Base-by-base conservation (phyloP, 306 rosid species). In the Potentilla sterilis region DNA sequence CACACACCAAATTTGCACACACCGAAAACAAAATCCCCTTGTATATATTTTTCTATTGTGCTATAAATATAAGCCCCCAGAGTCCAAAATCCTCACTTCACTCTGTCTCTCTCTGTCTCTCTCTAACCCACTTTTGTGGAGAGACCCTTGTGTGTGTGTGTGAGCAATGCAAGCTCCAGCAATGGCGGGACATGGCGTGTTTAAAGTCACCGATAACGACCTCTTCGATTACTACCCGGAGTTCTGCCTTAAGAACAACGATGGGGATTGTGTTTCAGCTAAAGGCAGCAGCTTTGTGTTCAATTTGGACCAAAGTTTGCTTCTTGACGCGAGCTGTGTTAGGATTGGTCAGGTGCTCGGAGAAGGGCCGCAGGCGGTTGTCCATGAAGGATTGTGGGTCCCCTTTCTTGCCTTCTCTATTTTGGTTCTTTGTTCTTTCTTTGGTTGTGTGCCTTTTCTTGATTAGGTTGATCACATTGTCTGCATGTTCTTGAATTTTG, bases 321-420 rank as follows among this genome's bases (percentile, higher is more conserved):
- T 85, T 11, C 64, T 87, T 38, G 86, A 87, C 64, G 54, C 15
- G 21, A 8, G 40, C 9, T 14, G 75, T 12, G 49, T 89, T 59
- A 24, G 19, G 73, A 42, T 82, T 71, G 86, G 81, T 16, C 61
- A 52, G 35, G 7, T 16, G 73, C 80, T 86, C 7, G 80, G 73
- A 19, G 89, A 82, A 77, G 90, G 89, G 19, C 62, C 78, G 6
- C 22, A 35, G 74, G 80, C 87, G 64, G n/a, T 34, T 52, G 89
- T 87, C 59, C 73, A 73, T 67, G 79, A 82, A 77, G 95, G 95
- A 77, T 69, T 79, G 95, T 87, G 82, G 70, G 89, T 87, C 47
- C 58, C 40, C 28, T 43, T 19, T 19, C 4, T 58, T 58, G 44
- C 2, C 15, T 13, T 65, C 2, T 40, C 28, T 64, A 13, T 42